Evolutionary conservation across 2,329 filamentous ascomycete genomes (phyloP), one percentile per base, ranked within the genome.

Genomic region (Cladophialophora yegresii): DNA sequence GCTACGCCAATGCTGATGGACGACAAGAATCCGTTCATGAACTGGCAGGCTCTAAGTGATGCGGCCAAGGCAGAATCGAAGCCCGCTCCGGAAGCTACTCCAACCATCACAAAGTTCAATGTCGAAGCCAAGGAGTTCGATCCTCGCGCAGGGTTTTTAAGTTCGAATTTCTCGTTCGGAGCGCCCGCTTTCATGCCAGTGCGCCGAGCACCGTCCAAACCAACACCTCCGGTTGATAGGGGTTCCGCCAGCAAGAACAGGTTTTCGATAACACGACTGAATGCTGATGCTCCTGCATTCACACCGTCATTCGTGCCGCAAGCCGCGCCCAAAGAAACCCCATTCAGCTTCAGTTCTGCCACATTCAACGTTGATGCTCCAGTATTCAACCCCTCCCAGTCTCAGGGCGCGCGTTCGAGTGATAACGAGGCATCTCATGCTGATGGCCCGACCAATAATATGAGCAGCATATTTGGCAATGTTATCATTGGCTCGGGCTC

Each of bases 51-150:
- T 36, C 54, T 68, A 51, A 67, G 61, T 33, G 65, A 70, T 50
- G 68, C 68, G 6, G 67, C 65, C 12, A 68, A 66, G 54, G 66
- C 58, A 53, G 66, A 68, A 47, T 33, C 70, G 30, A 54, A 62
- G 23, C 71, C 74, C 28, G 63, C 70, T 54, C 73, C 73, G 56
- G 71, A 71, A 13, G 63, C 66, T n/a, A 12, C 53, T 55, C 81
- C 87, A 2, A 93, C 82, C 0, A 77, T 88, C 50, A 91, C 92
- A 0, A 93, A 88, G 70, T 84, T 98, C 71, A 98, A 98, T 72
- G 92, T 96, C 32, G 86, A 89, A 67, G 93, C 93, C 0, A 90
- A 92, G 54, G 91, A 95, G 73, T 93, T 93, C 77, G 84, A 89
- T 61, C 84, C 85, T 6, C 76, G 76, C 40, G 78, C 78, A 16